Conservation (phyloP, 2,329 filamentous ascomycete genomes). For the Fragosphaeria purpurea region DNA sequence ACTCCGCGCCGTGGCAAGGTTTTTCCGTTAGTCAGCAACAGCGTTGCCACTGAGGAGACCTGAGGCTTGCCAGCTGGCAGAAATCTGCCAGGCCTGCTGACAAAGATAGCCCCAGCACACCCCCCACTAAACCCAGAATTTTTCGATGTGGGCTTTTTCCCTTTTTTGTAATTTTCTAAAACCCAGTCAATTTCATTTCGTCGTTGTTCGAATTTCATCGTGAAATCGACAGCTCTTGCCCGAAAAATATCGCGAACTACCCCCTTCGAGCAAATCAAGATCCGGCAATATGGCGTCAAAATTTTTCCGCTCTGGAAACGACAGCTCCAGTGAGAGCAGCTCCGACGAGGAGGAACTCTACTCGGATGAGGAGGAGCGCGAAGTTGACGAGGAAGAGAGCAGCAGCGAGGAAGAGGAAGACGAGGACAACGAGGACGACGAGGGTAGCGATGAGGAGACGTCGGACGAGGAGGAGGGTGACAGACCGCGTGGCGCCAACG, state of each 20-base stretch:
- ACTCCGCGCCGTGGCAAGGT: constrained; percentile 2
- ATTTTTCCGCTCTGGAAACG: constrained; percentile 87
- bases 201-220: neutral
- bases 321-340: constrained; percentile 92
- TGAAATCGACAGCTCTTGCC: neutral
- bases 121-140: constrained; percentile 11
- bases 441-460: constrained; percentile 28
- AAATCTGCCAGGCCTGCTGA: too few relatives aligned
- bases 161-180: constrained; percentile 1
- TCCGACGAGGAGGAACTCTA: constrained; percentile 96
- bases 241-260: neutral
- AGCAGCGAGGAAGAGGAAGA: constrained; percentile 46
- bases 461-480: constrained; percentile 46
- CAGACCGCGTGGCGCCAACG: constrained; percentile 60
- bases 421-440: constrained; percentile 36
- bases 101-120: constrained; percentile 4
- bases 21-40: neutral
- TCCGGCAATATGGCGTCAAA: constrained; percentile 61
- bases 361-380: constrained; percentile 58
- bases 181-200: too few relatives aligned
- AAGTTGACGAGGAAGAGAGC: constrained; percentile 53
- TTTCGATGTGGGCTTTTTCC: constrained; percentile 9
- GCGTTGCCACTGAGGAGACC: too few relatives aligned
- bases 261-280: neutral
- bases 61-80: constrained; percentile 6